Base-by-base conservation (phyloP, 1,139 yeast species). In the Magnusiomyces ingens region DNA sequence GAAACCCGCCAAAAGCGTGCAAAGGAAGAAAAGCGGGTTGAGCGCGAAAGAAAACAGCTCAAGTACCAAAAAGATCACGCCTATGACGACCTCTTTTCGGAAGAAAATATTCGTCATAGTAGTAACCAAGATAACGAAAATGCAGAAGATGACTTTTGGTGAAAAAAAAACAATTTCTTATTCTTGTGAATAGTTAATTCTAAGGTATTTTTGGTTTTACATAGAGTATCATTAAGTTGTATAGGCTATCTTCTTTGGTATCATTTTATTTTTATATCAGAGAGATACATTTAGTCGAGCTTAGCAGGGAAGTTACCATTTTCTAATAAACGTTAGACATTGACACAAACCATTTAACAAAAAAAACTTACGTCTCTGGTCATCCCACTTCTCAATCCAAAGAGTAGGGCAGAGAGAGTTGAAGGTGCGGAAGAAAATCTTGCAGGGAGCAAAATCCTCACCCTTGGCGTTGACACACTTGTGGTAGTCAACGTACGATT, bases 361-460 rank as follows among this genome's bases (percentile, higher is more conserved):
- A 12, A 5, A 36, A 36, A 26, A 50, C 57, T 13, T 46, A 55
- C 57, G 48, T 76, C 97, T 88, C 79, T 90, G 96, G 67, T 85
- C 96, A 70, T 93, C 94, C 98, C 98, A 93, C 74, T 78, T 88
- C 71, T 85, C 95, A 64, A 86, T 80, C 97, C 97, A 90, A 67
- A 84, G 84, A 54, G 81, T 78, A 58, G 99, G 99, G 76, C 99
- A 93, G 71, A 93, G 79, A 40, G 97, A 81, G 65, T 85, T 81
- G 79, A 80, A 93, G 57, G 97, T 88, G 75, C 83, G 85, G 84
- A 82, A 88, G 78, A 93, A 93, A 64, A 88, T 90, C 75, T 90
- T 81, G 76, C 99, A 93, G 69, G 98, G 98, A 68, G 91, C 96
- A 69, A 93, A 93, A 61, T 91, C 98, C 76, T 93, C 98, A 70